phyloP scores from a whole-genome alignment of 495 filamentous ascomycete species.

The Cenococcum geophilum region DNA sequence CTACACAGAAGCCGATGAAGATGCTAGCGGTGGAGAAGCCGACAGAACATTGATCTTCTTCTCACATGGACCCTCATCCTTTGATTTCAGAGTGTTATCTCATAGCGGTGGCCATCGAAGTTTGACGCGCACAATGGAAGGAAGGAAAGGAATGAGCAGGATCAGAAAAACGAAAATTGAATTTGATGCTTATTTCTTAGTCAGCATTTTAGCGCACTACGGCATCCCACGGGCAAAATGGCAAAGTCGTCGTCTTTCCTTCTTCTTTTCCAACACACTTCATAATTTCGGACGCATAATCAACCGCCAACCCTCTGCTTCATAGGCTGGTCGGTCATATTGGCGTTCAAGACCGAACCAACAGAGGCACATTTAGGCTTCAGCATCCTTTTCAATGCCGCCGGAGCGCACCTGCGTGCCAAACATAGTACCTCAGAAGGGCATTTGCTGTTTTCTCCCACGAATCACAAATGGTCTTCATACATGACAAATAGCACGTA shows the following conservation, averaged over 20 bases:
- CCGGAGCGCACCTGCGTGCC: slow-evolving; percentile 34
- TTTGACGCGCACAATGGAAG: background rate
- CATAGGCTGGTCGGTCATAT: slow-evolving; percentile 37
- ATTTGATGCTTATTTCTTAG: slow-evolving; percentile 2
- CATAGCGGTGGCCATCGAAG: background rate
- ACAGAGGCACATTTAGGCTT: slow-evolving; percentile 28
- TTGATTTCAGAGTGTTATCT: background rate
- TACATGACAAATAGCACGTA: too few relatives aligned
- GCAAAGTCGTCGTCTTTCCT: background rate
- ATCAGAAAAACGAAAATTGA: background rate
- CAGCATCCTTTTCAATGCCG: slow-evolving; percentile 23
- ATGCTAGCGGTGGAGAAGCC: background rate
- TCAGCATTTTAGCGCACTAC: background rate
- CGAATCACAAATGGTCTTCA: too few relatives aligned
- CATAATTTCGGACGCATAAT: slow-evolving; percentile 36
- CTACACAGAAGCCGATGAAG: background rate
- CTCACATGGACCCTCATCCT: background rate
- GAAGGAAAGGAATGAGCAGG: background rate
- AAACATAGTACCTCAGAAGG: slow-evolving; percentile 16
- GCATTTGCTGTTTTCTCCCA: too few relatives aligned
- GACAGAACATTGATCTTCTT: slow-evolving; percentile 3
- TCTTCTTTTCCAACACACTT: slow-evolving; percentile 33
- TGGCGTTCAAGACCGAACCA: slow-evolving; percentile 34
- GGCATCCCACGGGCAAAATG: background rate
- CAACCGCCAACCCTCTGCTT: slow-evolving; percentile 30